phyloP scores from a whole-genome alignment of 352 stramenopile species.

The Globisporangium spinosum region DNA sequence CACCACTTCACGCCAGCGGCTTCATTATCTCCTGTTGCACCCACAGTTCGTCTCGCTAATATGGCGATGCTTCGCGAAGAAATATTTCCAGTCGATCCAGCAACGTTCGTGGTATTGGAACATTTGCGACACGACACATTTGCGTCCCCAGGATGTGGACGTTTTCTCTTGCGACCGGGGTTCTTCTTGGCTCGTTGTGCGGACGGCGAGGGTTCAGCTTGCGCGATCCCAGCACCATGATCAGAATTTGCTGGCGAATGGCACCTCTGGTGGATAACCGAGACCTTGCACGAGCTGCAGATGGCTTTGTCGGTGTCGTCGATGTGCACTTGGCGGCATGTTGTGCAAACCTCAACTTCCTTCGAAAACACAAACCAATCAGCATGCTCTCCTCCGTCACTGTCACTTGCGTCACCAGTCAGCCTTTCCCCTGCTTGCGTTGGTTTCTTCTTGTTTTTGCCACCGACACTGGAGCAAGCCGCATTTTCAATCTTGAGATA shows the following conservation, averaged over 20 bases:
- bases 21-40: background rate
- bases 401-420: slow-evolving; percentile 1
- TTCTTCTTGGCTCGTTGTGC: background rate
- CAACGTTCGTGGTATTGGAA: background rate
- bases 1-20: slow-evolving; percentile 23
- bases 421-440: slow-evolving; percentile 3
- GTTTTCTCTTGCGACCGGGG: slow-evolving; percentile 8
- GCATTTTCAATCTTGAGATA: slow-evolving; percentile 16
- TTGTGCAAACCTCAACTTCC: slow-evolving; percentile 46
- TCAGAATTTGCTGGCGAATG: slow-evolving; percentile 14
- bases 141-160: background rate
- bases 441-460: slow-evolving; percentile 7
- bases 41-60: slow-evolving; percentile 1
- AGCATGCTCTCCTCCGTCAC: background rate
- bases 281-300: slow-evolving; percentile 32
- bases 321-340: slow-evolving; percentile 57
- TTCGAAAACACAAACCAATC: slow-evolving; percentile 38
- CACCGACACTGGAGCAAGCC: background rate
- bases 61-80: slow-evolving; percentile 5
- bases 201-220: background rate
- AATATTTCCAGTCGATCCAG: background rate
- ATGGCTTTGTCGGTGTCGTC: slow-evolving; percentile 22
- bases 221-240: slow-evolving; percentile 13
- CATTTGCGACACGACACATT: background rate
- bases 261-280: slow-evolving; percentile 33